Evolutionary conservation across 768 basidiomycete species (phyloP).

Genomic region (Vararia minispora): DNA sequence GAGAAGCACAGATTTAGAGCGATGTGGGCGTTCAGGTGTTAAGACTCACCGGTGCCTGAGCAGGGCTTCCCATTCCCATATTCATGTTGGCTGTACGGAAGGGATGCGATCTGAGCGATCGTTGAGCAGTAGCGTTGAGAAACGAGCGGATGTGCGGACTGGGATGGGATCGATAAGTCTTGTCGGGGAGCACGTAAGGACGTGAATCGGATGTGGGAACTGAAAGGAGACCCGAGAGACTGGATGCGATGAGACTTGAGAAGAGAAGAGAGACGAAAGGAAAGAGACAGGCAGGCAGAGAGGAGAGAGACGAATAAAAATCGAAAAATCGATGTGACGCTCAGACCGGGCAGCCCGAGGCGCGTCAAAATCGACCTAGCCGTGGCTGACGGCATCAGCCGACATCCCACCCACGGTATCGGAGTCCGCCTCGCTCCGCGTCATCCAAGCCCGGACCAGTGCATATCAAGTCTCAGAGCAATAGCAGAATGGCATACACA

Average conservation of each 20-base stretch:
- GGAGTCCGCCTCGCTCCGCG: too few species aligned
- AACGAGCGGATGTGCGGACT: conserved; percentile 10
- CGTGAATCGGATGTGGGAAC: conserved; percentile 33
- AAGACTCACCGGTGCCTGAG: conserved; percentile 66
- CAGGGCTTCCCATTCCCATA: conserved; percentile 51
- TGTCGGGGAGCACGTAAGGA: conserved; percentile 23
- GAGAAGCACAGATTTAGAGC: neutral
- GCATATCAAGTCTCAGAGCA: too few species aligned
- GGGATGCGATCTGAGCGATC: too few species aligned
- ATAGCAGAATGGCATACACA: neutral
- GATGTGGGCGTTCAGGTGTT: too few species aligned
- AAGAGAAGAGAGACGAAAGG: conserved; percentile 34
- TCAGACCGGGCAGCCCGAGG: too few species aligned
- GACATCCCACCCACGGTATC: too few species aligned
- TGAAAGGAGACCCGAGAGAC: conserved; percentile 16
- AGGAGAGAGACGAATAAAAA: conserved; percentile 37
- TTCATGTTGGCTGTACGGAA: conserved; percentile 51
- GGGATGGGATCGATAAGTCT: neutral
- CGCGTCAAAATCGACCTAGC: too few species aligned
- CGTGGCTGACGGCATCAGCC: too few species aligned
- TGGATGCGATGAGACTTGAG: conserved; percentile 19
- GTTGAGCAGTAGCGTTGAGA: conserved; percentile 14
- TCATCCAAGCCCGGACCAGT: neutral
- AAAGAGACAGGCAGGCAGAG: conserved; percentile 28
- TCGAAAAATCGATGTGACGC: conserved; percentile 29